These are phyloP conservation scores for Chrysanthemum makinoi DNA, from an alignment of 129 eudicot genomes.

Conservation along the genomic window DNA sequence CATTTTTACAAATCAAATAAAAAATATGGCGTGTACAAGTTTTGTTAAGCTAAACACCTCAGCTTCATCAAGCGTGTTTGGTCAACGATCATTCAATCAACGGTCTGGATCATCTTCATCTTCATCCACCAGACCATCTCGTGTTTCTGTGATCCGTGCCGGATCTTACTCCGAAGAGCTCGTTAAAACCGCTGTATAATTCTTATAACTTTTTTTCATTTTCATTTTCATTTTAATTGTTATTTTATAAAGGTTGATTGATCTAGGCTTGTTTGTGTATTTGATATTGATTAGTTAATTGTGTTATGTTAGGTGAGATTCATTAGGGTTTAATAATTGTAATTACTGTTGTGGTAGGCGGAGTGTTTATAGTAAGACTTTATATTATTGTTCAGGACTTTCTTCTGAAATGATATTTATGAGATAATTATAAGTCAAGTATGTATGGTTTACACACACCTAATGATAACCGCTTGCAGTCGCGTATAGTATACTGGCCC, in stretches of 20 bases:
- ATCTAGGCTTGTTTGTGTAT: too few relatives aligned
- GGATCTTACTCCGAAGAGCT: conserved; percentile 97
- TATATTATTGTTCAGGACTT: too few relatives aligned
- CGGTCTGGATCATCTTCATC: conserved; percentile 43
- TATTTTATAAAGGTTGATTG: too few relatives aligned
- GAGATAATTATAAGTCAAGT: too few relatives aligned
- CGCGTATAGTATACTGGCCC: too few relatives aligned
- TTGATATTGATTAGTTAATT: conserved; percentile 1
- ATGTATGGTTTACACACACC: too few relatives aligned
- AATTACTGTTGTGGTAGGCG: too few relatives aligned
- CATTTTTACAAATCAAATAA: not conserved
- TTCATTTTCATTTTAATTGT: conserved; percentile 5
- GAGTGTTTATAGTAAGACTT: too few relatives aligned
- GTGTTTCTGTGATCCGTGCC: conserved; percentile 66
- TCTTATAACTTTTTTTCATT: not conserved
- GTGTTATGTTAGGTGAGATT: conserved; percentile 1
- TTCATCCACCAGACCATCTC: conserved; percentile 30
- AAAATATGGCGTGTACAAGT: conserved; percentile 66
- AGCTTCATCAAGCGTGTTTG: conserved; percentile 59
- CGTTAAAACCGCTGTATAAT: conserved; percentile 72
- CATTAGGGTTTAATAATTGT: conserved; percentile 20
- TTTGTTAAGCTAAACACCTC: conserved; percentile 62
- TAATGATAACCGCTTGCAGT: too few relatives aligned
- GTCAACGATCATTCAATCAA: conserved; percentile 56
- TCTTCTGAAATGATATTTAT: too few relatives aligned